Evolutionary conservation across 495 filamentous ascomycete species (phyloP), one percentile per base, ranked within the genome.

Genomic region (Penicillium chermesinum): DNA sequence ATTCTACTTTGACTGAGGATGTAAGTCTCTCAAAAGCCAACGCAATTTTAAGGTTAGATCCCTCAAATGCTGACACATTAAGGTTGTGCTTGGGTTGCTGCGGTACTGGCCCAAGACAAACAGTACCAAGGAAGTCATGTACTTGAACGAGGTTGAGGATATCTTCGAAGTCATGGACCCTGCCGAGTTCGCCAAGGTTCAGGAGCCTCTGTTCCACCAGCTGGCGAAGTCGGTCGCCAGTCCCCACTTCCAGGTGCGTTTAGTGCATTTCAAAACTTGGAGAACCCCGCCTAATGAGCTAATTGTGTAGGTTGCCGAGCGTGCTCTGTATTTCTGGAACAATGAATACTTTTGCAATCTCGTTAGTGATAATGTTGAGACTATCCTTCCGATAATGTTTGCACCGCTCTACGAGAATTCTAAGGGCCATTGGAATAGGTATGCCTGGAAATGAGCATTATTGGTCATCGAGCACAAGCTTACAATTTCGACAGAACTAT

Each of bases 161-260:
- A 99, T 97, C 48, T 99, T 99, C 58, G 93, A 99, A 73, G 93
- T 99, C 30, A 99, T 99, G 93, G 93, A 99, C 59, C 93, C 93
- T 5, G 89, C 86, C 34, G 94, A 99, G 66, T 99, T 99, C 58
- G 90, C 90, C 44, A 99, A 97, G 70, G 91, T 99, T 22, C 93
- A 99, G 68, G 93, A 96, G 54, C 91, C 91, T 14, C 73, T 99
- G 34, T 99, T 99, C 75, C 85, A 93, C 53, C 93, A 99, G 63
- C 77, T 99, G 44, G 91, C 93, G 18, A 97, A 97, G 67, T 96
- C 91, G 15, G 93, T 99, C 30, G 93, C 93, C 17, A 97, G 94
- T 55, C 93, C 93, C 15, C 93, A 99, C 72, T 99, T 99, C 72
- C 93, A 99, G 80, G 25, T 30, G 4, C 4, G 25, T 30, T 30